Conservation (phyloP, 2,329 filamentous ascomycete genomes). For the Teratosphaeria zuluensis region DNA sequence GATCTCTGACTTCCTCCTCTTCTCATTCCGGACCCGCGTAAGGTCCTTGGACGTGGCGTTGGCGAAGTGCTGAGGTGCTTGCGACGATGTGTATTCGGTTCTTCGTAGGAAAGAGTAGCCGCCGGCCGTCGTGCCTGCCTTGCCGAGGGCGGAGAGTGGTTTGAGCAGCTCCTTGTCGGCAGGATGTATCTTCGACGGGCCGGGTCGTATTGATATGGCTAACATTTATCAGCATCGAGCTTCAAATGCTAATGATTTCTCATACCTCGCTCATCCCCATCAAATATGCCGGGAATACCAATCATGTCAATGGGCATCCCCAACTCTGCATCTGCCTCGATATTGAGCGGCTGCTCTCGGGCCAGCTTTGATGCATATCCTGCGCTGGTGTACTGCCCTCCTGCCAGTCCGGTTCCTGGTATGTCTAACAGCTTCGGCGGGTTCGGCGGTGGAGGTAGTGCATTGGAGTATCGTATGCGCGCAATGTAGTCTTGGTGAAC, state of each 20-base stretch:
- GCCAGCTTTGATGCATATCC: constrained; percentile 82
- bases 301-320: constrained; percentile 96
- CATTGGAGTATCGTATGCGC: constrained; percentile 89
- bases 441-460: constrained; percentile 84
- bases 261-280: constrained; percentile 87
- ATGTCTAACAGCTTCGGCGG: constrained; percentile 96
- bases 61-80: constrained; percentile 37
- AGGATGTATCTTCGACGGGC: constrained; percentile 64
- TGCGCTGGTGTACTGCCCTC: constrained; percentile 80
- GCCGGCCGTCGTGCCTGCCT: constrained; percentile 64
- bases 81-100: constrained; percentile 81
- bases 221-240: not conserved
- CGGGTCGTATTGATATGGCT: constrained; percentile 55
- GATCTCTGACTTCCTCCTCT: constrained; percentile 27
- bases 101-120: constrained; percentile 88
- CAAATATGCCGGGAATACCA: constrained; percentile 87
- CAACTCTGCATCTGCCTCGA: constrained; percentile 93
- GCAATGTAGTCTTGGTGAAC: constrained; percentile 96
- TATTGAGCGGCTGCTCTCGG: constrained; percentile 85
- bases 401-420: constrained; percentile 80
- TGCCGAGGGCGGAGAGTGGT: constrained; percentile 74
- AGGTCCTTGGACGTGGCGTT: constrained; percentile 46
- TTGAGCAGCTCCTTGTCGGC: constrained; percentile 77
- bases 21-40: constrained; percentile 33
- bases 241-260: not conserved